Evolutionary conservation across 352 stramenopile species (phyloP).

Genomic region (Pythium brassicae): DNA sequence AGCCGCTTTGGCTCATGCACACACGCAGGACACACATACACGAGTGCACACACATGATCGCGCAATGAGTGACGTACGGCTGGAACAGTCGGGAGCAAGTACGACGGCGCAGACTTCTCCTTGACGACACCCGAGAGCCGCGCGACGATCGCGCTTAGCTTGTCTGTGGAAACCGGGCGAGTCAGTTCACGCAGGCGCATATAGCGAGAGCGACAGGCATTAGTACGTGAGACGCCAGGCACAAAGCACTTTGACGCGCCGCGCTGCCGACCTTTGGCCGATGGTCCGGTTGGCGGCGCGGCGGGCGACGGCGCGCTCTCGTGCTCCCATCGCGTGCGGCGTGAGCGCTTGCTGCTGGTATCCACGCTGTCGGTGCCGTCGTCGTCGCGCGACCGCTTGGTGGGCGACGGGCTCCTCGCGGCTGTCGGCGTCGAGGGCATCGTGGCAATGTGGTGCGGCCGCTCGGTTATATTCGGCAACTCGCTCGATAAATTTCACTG

Average conservation of each 20-base stretch:
- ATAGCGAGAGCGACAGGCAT: background rate
- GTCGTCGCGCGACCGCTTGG: conserved; percentile 10
- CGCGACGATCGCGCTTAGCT: conserved; percentile 59
- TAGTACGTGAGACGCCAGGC: too few species aligned
- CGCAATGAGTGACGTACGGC: conserved; percentile 1
- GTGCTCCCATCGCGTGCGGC: conserved; percentile 16
- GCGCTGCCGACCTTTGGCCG: conserved; percentile 7
- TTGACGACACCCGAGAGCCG: conserved; percentile 60
- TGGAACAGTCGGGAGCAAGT: conserved; percentile 15
- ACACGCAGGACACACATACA: background rate
- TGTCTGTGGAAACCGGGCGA: background rate
- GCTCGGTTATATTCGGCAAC: too few species aligned
- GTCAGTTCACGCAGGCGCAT: too few species aligned
- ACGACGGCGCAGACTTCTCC: conserved; percentile 43
- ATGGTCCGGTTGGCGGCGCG: background rate
- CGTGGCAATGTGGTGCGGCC: too few species aligned
- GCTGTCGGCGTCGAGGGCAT: background rate
- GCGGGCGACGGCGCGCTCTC: background rate
- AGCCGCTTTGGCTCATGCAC: too few species aligned
- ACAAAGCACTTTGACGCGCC: background rate
- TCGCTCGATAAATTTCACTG: too few species aligned
- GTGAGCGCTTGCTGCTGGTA: conserved; percentile 7
- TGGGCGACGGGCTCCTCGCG: conserved; percentile 10
- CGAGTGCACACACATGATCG: background rate
- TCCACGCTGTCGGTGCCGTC: background rate